A percentile compares a stretch with the other conserved stretches of the same genome.
These are phyloP conservation scores for Saccharomycopsis olivae DNA, from an alignment of 805 yeast species.

Conservation along the genomic window DNA sequence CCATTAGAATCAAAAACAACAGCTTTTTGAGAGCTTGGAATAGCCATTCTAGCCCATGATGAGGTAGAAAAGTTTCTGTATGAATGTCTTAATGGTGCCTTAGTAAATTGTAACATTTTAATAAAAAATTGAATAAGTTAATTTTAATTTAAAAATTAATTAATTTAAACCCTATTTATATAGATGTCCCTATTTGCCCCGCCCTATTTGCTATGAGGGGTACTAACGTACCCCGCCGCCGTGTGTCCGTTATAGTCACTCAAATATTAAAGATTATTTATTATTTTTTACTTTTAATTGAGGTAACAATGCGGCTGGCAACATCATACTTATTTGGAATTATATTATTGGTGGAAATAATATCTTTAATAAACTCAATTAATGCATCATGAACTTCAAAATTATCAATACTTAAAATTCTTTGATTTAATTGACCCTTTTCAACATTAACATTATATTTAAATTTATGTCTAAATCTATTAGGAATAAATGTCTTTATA, in stretches of 20 bases:
- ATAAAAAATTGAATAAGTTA: background rate
- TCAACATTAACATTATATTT: too few species aligned
- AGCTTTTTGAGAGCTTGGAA: conserved; percentile 65
- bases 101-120: background rate
- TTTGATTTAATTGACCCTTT: background rate
- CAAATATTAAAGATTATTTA: too few species aligned
- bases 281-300: too few species aligned
- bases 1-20: conserved; percentile 55
- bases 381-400: background rate
- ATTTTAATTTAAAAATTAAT: too few species aligned
- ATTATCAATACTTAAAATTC: too few species aligned
- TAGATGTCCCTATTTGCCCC: background rate
- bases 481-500: conserved; percentile 4
- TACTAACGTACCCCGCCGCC: background rate
- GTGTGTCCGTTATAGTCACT: too few species aligned
- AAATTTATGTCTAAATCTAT: conserved; percentile 2
- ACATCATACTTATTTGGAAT: too few species aligned
- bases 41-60: conserved; percentile 23
- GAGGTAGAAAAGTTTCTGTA: conserved; percentile 11
- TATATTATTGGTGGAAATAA: too few species aligned
- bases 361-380: too few species aligned
- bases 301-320: too few species aligned
- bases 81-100: too few species aligned
- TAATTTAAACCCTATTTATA: too few species aligned
- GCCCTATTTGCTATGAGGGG: background rate